Conservation (phyloP, 306 rosid genomes). For the Fragaria ananassa region DNA sequence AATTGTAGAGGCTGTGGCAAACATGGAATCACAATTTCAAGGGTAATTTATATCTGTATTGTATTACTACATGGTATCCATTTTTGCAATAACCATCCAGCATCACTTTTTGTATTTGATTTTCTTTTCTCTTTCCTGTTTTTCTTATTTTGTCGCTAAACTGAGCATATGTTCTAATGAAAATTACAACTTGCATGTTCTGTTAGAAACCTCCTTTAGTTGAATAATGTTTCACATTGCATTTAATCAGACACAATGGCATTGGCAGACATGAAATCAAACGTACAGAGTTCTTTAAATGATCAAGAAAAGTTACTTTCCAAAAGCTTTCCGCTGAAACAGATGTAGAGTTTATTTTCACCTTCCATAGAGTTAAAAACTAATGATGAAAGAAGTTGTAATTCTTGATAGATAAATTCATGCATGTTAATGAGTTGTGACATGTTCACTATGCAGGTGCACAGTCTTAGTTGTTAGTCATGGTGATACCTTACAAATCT, state of each 20-base stretch:
- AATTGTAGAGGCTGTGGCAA: constrained; percentile 50
- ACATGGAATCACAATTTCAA: constrained; percentile 60
- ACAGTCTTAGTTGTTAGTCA: constrained; percentile 80
- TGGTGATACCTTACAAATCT: constrained; percentile 81
- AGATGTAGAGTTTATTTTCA: not conserved
- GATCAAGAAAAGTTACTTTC: not conserved
- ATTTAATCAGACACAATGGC: not conserved
- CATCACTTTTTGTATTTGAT: not conserved
- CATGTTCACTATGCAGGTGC: constrained; percentile 41
- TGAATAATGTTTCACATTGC: not conserved
- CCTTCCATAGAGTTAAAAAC: not conserved
- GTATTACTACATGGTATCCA: not conserved
- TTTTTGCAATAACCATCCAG: constrained; percentile 1
- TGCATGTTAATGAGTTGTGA: not conserved
- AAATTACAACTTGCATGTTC: not conserved
- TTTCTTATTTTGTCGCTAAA: not conserved
- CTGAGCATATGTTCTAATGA: not conserved
- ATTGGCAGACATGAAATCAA: not conserved
- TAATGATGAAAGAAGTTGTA: not conserved
- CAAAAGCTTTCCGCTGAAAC: not conserved
- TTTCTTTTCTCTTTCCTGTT: not conserved
- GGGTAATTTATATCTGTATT: constrained; percentile 43
- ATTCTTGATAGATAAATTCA: not conserved
- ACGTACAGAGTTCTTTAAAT: not conserved
- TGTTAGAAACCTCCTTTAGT: not conserved